Base-by-base conservation (phyloP, 495 filamentous ascomycete species). In the Rusavskia elegans region DNA sequence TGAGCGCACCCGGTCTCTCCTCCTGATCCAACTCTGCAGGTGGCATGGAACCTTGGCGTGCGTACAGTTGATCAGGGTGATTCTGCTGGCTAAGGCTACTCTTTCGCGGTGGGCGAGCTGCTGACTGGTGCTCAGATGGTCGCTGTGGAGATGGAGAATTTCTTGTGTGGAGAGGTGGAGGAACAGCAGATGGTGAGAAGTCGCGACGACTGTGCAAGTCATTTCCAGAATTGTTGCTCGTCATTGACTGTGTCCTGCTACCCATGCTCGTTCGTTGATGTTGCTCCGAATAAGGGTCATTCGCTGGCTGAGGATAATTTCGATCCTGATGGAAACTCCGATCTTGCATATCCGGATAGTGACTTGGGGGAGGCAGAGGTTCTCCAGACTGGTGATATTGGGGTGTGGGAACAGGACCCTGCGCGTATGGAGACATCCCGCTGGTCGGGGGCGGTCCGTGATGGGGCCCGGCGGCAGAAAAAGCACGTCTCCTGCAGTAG, bases 71-170 rank as follows among this genome's bases (percentile, higher is more conserved):
- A 48, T 57, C 52, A 42, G 68, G 58, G 37, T 65, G 48, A 54
- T 62, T 66, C 49, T 66, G 53, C 54, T 76, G 68, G 52, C 71
- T 70, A 38, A 82, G 64, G 54, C 81, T 84, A 60, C 78, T 79
- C 62, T 80, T 79, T 11, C 79, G 69, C 7, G 76, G 70, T 35
- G 80, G 77, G 56, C 76, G 78, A 6, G 66, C 21, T 20, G 55
- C 25, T 21, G 51, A 45, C 36, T 48, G 36, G 29, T 37, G 45
- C 19, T 58, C 46, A 38, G 45, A 48, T 46, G 14, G 9, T 32
- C 38, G 29, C n/a, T 59, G 52, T 48, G 57, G 38, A 54, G 62
- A 45, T 49, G 57, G 53, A 25, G 56, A 57, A 14, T 51, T 45
- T 29, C 63, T 59, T 50, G 66, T 59, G 5, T 63, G 55, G n/a